These are phyloP conservation scores for Bryoerythrophyllum caledonicum DNA, from an alignment of 225 moss, liverwort and hornwort genomes.

Conservation along the genomic window DNA sequence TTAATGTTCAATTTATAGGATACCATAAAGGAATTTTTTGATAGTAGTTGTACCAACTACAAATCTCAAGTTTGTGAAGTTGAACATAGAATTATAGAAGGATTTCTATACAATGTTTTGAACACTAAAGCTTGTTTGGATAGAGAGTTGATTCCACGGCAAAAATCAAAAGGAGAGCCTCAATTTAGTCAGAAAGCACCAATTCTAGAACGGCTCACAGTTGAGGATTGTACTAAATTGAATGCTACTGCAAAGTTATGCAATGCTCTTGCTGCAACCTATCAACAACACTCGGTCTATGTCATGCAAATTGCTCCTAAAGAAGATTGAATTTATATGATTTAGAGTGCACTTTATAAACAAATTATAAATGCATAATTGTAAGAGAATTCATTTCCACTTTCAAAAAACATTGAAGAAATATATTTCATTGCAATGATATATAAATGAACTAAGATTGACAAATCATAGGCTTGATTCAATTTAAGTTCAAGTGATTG, in stretches of 20 bases:
- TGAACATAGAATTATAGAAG: conserved; percentile 14
- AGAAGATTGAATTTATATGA: neutral
- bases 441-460: neutral
- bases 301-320: conserved; percentile 31
- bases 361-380: rapidly evolving
- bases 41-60: conserved; percentile 23
- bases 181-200: neutral
- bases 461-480: neutral
- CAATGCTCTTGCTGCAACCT: conserved; percentile 26
- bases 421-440: neutral
- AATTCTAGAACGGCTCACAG: neutral
- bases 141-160: neutral
- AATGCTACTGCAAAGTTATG: conserved; percentile 39
- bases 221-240: conserved; percentile 31
- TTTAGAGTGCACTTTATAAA: neutral
- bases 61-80: conserved; percentile 30
- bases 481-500: neutral
- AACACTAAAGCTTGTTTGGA: neutral
- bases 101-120: conserved; percentile 24
- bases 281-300: conserved; percentile 30
- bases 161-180: neutral
- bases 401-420: neutral
- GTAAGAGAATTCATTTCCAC: neutral
- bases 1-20: conserved; percentile 5
- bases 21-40: conserved; percentile 33